phyloP scores from a whole-genome alignment of 2,329 filamentous ascomycete species.

The Geosmithia morbida region DNA sequence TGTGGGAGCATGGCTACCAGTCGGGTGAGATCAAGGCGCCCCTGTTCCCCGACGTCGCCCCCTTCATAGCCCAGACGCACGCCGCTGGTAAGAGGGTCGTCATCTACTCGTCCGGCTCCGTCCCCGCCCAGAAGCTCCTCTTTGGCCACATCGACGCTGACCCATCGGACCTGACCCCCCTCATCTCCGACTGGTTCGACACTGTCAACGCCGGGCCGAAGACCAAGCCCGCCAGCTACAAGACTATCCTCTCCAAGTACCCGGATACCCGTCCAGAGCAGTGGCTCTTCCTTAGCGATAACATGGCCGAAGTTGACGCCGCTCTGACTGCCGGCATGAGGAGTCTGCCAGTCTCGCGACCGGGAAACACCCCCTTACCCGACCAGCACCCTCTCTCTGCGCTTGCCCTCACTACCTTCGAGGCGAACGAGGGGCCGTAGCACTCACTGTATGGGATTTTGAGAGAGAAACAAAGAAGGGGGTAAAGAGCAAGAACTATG shows the following conservation, averaged over 20 bases:
- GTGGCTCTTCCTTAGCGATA: constrained; percentile 74
- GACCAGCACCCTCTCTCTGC: constrained; percentile 24
- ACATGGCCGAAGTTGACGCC: constrained; percentile 53
- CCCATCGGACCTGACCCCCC: constrained; percentile 38
- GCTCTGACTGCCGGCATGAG: constrained; percentile 49
- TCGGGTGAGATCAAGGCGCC: constrained; percentile 56
- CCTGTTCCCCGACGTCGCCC: constrained; percentile 61
- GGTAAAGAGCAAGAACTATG: neutral
- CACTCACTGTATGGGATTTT: neutral
- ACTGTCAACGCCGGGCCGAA: constrained; percentile 70
- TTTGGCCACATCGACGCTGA: constrained; percentile 52
- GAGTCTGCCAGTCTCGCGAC: constrained; percentile 46
- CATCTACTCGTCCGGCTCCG: constrained; percentile 73
- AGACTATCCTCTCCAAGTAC: constrained; percentile 36
- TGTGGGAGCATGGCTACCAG: constrained; percentile 64
- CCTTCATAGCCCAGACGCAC: constrained; percentile 45
- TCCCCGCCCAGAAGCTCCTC: constrained; percentile 67
- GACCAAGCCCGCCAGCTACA: constrained; percentile 51
- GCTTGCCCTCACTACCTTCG: constrained; percentile 4
- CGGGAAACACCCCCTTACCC: constrained; percentile 54
- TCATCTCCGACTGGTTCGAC: constrained; percentile 59
- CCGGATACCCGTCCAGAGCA: constrained; percentile 28
- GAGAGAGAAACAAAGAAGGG: neutral
- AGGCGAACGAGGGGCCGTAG: neutral
- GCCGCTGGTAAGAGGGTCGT: constrained; percentile 41